Conservation (phyloP, 106 monocot genomes). For the Alisma plantagoaquatica region DNA sequence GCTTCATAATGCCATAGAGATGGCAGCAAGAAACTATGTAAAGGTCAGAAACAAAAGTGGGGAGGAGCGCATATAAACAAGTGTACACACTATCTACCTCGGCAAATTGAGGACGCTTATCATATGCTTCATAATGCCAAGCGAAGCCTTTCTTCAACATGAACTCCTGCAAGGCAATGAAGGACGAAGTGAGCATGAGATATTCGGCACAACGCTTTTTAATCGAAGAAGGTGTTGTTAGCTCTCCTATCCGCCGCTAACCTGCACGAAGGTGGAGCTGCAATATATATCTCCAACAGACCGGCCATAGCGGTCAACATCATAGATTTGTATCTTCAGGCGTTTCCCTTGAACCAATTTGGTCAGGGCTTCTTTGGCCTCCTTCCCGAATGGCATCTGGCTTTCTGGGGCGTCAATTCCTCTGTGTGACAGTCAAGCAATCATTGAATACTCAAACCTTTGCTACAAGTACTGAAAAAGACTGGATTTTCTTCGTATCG, state of each 20-base stretch:
- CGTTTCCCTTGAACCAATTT: slow-evolving; percentile 69
- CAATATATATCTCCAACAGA: slow-evolving; percentile 82
- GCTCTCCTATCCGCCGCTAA: slow-evolving; percentile 16
- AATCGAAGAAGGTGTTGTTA: not conserved
- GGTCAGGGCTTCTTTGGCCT: slow-evolving; percentile 65
- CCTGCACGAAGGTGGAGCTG: slow-evolving; percentile 67
- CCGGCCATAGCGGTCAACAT: slow-evolving; percentile 58
- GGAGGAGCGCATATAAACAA: not conserved
- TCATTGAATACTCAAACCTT: too few species aligned
- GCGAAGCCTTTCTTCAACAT: slow-evolving; percentile 75
- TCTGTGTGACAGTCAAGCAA: slow-evolving; percentile 45
- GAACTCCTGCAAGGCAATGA: slow-evolving; percentile 33
- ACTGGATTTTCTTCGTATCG: not conserved
- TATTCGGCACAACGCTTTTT: not conserved
- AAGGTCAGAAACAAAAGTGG: not conserved
- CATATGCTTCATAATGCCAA: slow-evolving; percentile 89
- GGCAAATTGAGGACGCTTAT: slow-evolving; percentile 64
- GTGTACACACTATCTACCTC: slow-evolving; percentile 21
- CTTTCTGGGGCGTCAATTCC: slow-evolving; percentile 94
- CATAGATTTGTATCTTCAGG: slow-evolving; percentile 40
- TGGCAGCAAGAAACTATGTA: not conserved
- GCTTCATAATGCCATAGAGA: slow-evolving; percentile 67
- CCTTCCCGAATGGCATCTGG: slow-evolving; percentile 79
- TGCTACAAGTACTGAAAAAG: not conserved
- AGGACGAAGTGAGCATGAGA: not conserved